Base-by-base conservation (phyloP, 2,329 filamentous ascomycete genomes). In the Nigrospora oryzae region DNA sequence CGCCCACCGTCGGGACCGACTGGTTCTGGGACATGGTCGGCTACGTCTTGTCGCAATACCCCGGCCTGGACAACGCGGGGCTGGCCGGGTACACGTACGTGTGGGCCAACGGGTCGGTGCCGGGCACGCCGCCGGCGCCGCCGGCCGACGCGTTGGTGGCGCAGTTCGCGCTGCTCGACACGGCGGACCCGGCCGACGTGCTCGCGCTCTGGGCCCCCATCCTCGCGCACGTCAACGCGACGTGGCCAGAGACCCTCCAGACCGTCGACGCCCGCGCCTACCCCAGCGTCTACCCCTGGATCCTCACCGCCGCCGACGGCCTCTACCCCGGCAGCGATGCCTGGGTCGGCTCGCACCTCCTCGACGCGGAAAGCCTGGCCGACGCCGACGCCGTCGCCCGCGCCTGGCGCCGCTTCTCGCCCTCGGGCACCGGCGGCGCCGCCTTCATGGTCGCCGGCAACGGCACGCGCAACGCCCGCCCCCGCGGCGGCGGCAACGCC, bases 81-180 rank as follows among this genome's bases (percentile, higher is more conserved):
- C 63, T 79, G 7, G 73, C 73, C 12, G 70, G 70, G 2, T 77
- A 74, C 52, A 67, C 69, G 30, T 55, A 56, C 19, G 57, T 79
- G 23, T 60, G 61, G 1, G 56, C 62, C 16, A 57, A 61, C 12
- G 45, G 67, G 8, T 40, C 44, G 2, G 38, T 39, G 11, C 40
- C 49, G 11, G 17, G 40, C 30, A 48, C 44, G 23, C 36, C 36
- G 16, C 15, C 33, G 28, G 38, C 34, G 14, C 13, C 14, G 1
- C 42, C 7, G 13, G 45, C 44, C 3, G 59, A 63, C 1, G 65
- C 70, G 0, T 54, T 70, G 16, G 42, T 56, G 0, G 65, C 65
- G 3, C 39, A 42, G 0, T 60, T 64, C 30, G 49, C 65, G 2
- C 53, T 73, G 0, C 60, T 64, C 7, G 63, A 73, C 36, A 61